Percentiles rank a stretch among this genome's conserved stretches.
Conservation (phyloP, 2,329 filamentous ascomycete species). For the Fusarium palustre region DNA sequence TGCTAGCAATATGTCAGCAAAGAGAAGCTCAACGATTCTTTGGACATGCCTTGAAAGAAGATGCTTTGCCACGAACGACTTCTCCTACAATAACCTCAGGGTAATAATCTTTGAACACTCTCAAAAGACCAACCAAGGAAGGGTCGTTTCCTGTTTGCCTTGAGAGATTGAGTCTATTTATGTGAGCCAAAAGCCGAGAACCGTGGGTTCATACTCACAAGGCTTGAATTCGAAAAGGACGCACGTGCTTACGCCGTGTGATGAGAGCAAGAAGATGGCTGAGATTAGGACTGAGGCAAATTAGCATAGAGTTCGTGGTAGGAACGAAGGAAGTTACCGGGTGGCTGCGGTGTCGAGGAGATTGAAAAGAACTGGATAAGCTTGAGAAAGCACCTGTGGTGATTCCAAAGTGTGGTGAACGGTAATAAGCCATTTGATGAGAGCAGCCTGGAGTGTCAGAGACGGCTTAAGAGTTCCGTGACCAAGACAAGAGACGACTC, state of each 20-base stretch:
- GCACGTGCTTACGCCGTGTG: constrained; percentile 84
- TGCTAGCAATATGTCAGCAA: constrained; percentile 60
- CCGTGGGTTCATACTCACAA: constrained; percentile 61
- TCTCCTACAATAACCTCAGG: constrained; percentile 87
- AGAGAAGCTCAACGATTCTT: not conserved
- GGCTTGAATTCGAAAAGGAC: constrained; percentile 83
- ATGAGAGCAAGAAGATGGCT: constrained; percentile 84
- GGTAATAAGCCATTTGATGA: constrained; percentile 83
- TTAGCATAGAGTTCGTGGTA: constrained; percentile 26
- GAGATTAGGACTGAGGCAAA: constrained; percentile 63
- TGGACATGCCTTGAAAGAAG: constrained; percentile 67
- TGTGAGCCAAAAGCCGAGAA: constrained; percentile 9
- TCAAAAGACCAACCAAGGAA: constrained; percentile 77
- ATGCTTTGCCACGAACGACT: constrained; percentile 68
- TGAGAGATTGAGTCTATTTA: constrained; percentile 64
- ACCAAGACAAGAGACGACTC: constrained; percentile 78
- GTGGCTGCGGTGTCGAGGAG: constrained; percentile 83
- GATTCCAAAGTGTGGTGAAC: constrained; percentile 78
- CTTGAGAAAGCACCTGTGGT: constrained; percentile 70
- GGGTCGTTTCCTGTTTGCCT: constrained; percentile 77
- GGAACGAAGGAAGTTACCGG: constrained; percentile 60
- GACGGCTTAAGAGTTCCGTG: constrained; percentile 81
- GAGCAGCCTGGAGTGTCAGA: constrained; percentile 73
- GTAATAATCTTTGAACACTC: constrained; percentile 92
- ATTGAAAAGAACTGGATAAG: constrained; percentile 83